Evolutionary conservation across 1,284 basidiomycete genomes (phyloP), one percentile per base, ranked within the genome.

Genomic region (Cryptococcus jaspeensis): DNA sequence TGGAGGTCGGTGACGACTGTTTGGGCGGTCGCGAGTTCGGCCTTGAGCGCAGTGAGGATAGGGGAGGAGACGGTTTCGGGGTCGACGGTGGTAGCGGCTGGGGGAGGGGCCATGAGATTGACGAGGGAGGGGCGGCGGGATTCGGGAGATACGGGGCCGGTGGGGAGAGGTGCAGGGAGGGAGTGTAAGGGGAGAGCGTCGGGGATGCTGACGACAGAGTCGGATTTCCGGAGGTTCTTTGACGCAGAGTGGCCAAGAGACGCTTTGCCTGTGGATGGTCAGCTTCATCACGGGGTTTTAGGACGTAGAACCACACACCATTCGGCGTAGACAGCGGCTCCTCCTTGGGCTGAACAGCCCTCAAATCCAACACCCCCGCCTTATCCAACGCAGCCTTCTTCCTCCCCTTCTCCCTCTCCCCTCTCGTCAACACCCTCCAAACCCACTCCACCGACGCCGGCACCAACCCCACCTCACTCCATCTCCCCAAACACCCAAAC

Each of bases 1-100:
- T 85, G 85, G 36, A 92, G 81, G 42, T 94, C 90, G 40, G 83
- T 73, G 4, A 90, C 82, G 1, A 86, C 83, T 9, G 81, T 72
- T 67, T 88, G 87, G 8, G 88, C 82, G 28, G 83, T 78, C 2
- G 84, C 79, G 52, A 98, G 87, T 72, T 95, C 89, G 58, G 83
- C 84, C 57, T 90, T 81, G 50, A 95, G 81, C 55, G 92, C 87
- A 16, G 84, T 81, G 53, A 94, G 84, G 43, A 84, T 79, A 9
- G 90, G 87, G 7, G 87, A 87, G 25, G 67, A 61, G 41, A 62
- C 67, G 48, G 59, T 60, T 47, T 66, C 63, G 12, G 64, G 61
- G 1, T 68, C 60, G 53, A 67, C 63, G 37, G 69, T 56, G 60
- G 57, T 56, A 60, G 58, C 62, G 47, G 62, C 60, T 18, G 59